Evolutionary conservation across 306 rosid species (phyloP).

Genomic region (Casuarina glauca): DNA sequence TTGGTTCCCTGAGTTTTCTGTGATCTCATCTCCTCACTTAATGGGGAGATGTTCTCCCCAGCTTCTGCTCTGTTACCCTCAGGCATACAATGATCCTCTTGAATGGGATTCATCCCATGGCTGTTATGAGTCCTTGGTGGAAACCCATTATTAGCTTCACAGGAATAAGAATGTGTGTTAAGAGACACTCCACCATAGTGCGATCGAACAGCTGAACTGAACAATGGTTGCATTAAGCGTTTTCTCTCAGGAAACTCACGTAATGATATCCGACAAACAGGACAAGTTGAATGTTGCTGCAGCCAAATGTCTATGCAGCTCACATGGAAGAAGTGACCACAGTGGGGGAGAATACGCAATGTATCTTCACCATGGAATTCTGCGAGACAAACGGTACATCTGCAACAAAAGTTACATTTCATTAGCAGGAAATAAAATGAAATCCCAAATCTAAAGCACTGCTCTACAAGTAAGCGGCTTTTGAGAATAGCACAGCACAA

Average conservation of each 20-base stretch:
- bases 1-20: constrained; percentile 58
- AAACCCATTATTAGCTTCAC: constrained; percentile 37
- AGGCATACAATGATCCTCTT: constrained; percentile 46
- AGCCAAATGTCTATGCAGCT: constrained; percentile 93
- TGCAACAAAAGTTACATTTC: constrained; percentile 38
- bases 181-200: constrained; percentile 45
- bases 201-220: constrained; percentile 58
- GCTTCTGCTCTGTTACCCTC: constrained; percentile 46
- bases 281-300: constrained; percentile 88
- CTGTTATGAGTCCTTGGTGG: constrained; percentile 38
- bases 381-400: constrained; percentile 84
- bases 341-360: constrained; percentile 81
- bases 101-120: constrained; percentile 42
- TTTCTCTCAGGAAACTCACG: constrained; percentile 56
- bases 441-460: background rate
- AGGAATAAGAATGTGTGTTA: constrained; percentile 44
- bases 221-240: constrained; percentile 63
- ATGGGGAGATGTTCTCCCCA: constrained; percentile 39
- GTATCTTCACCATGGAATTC: constrained; percentile 74
- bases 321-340: constrained; percentile 88
- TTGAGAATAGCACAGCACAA: background rate
- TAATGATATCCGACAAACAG: constrained; percentile 83
- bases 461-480: background rate
- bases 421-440: constrained; percentile 2
- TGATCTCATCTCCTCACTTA: constrained; percentile 39